Evolutionary conservation across 1,284 basidiomycete genomes (phyloP).

Genomic region (Melampsora americana): DNA sequence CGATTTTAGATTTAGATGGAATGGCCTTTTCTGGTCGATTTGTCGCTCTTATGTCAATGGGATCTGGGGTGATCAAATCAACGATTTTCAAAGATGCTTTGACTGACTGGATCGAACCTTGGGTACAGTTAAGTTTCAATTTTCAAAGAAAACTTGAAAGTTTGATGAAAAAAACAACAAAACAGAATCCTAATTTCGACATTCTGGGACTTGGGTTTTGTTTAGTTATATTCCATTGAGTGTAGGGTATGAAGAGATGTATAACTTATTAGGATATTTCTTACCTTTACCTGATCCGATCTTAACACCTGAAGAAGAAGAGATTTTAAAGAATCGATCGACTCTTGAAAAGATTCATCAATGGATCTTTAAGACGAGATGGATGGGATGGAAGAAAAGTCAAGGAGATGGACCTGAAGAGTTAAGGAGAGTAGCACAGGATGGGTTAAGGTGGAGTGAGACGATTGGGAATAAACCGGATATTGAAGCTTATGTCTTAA

Average conservation of each 20-base stretch:
- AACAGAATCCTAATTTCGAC: no score
- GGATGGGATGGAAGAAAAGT: background rate
- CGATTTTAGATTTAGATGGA: conserved; percentile 42
- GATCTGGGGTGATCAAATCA: conserved; percentile 41
- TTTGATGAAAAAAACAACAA: no score
- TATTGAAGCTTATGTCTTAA: conserved; percentile 42
- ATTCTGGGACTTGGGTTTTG: background rate
- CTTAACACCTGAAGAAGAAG: background rate
- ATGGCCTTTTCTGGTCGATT: conserved; percentile 44
- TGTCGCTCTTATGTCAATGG: conserved; percentile 43
- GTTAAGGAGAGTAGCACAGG: conserved; percentile 22
- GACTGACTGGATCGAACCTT: conserved; percentile 43
- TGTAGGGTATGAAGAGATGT: conserved; percentile 39
- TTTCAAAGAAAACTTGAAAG: no score
- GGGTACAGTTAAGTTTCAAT: conserved; percentile 36
- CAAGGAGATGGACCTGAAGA: conserved; percentile 12
- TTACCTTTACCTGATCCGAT: conserved; percentile 14
- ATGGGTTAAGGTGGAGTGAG: conserved; percentile 36
- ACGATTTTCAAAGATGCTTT: conserved; percentile 35
- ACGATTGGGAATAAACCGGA: conserved; percentile 43
- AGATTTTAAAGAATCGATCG: conserved; percentile 2
- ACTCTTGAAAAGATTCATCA: no score
- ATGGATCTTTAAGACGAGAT: background rate
- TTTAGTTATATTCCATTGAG: conserved; percentile 40
- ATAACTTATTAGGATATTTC: conserved; percentile 41